These are phyloP conservation scores for Oryza meyeriana DNA, from an alignment of 176 grass and related monocot species.

Conservation along the genomic window DNA sequence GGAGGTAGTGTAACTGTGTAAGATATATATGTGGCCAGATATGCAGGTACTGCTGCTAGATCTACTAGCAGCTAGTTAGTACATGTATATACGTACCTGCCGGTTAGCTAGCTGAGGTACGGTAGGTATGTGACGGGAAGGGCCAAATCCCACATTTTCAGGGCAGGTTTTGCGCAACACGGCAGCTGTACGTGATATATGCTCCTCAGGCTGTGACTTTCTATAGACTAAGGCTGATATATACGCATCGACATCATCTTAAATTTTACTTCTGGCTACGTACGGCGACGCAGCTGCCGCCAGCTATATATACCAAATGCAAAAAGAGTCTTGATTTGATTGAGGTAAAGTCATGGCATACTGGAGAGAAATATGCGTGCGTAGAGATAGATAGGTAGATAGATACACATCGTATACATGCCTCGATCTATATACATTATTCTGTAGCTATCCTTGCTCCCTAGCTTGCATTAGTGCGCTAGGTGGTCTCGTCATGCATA, in stretches of 20 bases:
- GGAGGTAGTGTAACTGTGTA: too few species aligned
- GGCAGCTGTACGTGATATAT: background rate
- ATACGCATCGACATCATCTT: background rate
- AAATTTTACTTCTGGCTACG: background rate
- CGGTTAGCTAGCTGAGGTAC: background rate
- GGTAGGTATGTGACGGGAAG: background rate
- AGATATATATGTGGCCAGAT: too few species aligned
- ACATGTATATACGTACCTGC: background rate
- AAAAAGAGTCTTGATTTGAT: background rate
- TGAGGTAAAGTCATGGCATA: background rate
- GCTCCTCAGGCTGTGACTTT: slow-evolving; percentile 1
- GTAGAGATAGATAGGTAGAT: background rate
- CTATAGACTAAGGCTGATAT: background rate
- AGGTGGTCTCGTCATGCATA: too few species aligned
- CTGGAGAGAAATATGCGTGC: background rate
- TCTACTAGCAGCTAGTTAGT: background rate
- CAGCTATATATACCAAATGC: background rate
- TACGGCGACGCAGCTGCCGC: background rate
- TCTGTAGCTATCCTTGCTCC: too few species aligned
- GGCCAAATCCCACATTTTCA: slow-evolving; percentile 33
- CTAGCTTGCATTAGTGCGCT: too few species aligned
- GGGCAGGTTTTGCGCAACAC: slow-evolving; percentile 30
- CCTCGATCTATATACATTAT: too few species aligned
- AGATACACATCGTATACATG: background rate
- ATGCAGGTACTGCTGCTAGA: too few species aligned